Percentiles rank a stretch among this genome's conserved stretches.
These are phyloP conservation scores for Rhizomucor miehei DNA, from an alignment of 371 early-diverging fungal genomes.

Conservation along the genomic window DNA sequence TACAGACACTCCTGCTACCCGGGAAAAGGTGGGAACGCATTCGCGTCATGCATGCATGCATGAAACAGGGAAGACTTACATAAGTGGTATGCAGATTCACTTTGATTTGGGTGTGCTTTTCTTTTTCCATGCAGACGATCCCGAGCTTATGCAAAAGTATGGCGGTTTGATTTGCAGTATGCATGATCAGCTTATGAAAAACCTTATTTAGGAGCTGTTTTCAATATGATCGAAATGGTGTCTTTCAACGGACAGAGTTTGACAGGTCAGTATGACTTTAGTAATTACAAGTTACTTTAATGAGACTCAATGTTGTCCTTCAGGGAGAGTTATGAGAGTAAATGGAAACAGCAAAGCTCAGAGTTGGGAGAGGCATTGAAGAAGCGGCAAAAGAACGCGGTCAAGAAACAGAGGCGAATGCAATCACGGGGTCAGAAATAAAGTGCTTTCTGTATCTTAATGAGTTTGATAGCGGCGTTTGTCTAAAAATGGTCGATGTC, in stretches of 20 bases:
- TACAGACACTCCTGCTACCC: constrained; percentile 5
- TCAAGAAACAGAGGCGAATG: constrained; percentile 9
- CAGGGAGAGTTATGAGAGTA: constrained; percentile 15
- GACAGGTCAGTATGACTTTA: not conserved
- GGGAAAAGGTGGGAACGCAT: constrained; percentile 14
- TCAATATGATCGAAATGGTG: constrained; percentile 36
- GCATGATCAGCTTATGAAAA: not conserved
- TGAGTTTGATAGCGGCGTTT: not conserved
- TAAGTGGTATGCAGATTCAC: constrained; percentile 2
- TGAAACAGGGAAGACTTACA: not conserved
- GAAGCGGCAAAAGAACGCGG: constrained; percentile 34
- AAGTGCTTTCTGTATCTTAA: not conserved
- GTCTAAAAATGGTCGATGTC: not conserved
- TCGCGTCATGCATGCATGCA: constrained; percentile 2
- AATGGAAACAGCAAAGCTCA: constrained; percentile 29
- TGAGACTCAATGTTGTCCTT: too few relatives aligned
- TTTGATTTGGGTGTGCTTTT: constrained; percentile 37
- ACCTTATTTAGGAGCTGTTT: constrained; percentile 37
- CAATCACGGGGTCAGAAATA: constrained; percentile 1
- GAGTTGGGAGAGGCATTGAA: constrained; percentile 28
- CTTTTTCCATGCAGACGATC: constrained; percentile 40
- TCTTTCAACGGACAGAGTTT: constrained; percentile 24
- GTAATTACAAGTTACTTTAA: too few relatives aligned
- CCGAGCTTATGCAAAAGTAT: constrained; percentile 33
- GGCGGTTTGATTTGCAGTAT: not conserved